Base-by-base conservation (phyloP, 306 rosid species). In the Cicer chorassanicum region DNA sequence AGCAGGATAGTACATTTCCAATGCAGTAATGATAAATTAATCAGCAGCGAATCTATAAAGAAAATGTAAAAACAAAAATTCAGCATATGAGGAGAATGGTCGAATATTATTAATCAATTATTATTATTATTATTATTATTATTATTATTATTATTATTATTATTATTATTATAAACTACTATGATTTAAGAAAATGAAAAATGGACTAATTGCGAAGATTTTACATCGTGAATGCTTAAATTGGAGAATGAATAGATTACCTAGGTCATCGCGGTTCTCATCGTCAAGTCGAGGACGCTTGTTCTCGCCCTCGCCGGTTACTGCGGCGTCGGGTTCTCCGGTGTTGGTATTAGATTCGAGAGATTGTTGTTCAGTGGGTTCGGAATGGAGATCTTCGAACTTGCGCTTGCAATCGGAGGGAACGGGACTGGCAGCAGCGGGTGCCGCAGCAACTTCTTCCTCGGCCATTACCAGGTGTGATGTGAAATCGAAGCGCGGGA, bases 331-430 rank as follows among this genome's bases (percentile, higher is more conserved):
- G 9, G 63, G 36, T 71, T 63, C 78, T 0, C 8, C 78, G 6
- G 38, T 80, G 55, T 77, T 83, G 43, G 80, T 12, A 42, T 73
- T 88, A 24, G 84, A 63, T 29, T 86, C 81, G 43, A 68, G 12
- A 63, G 74, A 70, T 3, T 79, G 77, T 48, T 77, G 83, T 41
- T 80, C 76, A 51, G 79, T 53, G 18, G 74, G 65, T 54, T 83
- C 86, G 0, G 85, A 81, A 51, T 90, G 89, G 65, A 92, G 85
- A 84, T 95, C 98, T 73, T 89, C 93, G 19, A 87, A 89, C 83
- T 92, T 95, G 65, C 99, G 93, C 73, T 92, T 95, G 88, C 83
- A 71, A 73, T 92, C 98, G 42, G 89, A 82, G 9, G 88, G 86
- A 43, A 73, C 77, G 16, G 93, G 88, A 72, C 81, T 93, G 4